Evolutionary conservation across 2,329 filamentous ascomycete species (phyloP).

Genomic region (Cladorrhinum sp.): DNA sequence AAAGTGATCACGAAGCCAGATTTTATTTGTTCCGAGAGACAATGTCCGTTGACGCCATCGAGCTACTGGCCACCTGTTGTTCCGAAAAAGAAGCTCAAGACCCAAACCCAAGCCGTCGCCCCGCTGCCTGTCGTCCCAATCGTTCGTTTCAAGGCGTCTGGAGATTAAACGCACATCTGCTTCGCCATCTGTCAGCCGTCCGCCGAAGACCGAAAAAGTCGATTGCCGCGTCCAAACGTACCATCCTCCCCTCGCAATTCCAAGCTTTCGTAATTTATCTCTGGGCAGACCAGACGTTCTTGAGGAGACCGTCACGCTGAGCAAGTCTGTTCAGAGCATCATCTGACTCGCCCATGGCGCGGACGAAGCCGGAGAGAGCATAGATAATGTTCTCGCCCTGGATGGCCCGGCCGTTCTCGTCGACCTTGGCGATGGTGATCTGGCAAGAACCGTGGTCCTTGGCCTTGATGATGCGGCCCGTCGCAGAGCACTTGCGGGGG

Average conservation of each 20-base stretch:
- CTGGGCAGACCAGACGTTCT: constrained; percentile 88
- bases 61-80: constrained; percentile 23
- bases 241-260: constrained; percentile 26
- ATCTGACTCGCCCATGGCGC: constrained; percentile 96
- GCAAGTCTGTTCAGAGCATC: constrained; percentile 93
- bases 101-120: constrained; percentile 26
- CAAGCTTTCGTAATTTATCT: constrained; percentile 46
- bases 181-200: constrained; percentile 15
- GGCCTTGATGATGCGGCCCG: constrained; percentile 99
- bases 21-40: constrained; percentile 29
- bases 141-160: constrained; percentile 20
- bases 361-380: constrained; percentile 95
- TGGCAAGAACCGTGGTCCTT: constrained; percentile 99
- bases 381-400: constrained; percentile 97
- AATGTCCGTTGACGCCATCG: constrained; percentile 30
- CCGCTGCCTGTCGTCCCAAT: constrained; percentile 24
- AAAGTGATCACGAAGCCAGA: constrained; percentile 27
- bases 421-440: constrained; percentile 95
- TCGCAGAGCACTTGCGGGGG: constrained; percentile 97
- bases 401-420: constrained; percentile 93
- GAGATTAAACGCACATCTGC: constrained; percentile 26
- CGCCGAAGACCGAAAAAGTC: background rate
- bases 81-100: constrained; percentile 19
- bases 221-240: constrained; percentile 13
- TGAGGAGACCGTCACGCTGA: constrained; percentile 94